Conservation (phyloP, 2,329 filamentous ascomycete genomes). For the Penicillium palitans region DNA sequence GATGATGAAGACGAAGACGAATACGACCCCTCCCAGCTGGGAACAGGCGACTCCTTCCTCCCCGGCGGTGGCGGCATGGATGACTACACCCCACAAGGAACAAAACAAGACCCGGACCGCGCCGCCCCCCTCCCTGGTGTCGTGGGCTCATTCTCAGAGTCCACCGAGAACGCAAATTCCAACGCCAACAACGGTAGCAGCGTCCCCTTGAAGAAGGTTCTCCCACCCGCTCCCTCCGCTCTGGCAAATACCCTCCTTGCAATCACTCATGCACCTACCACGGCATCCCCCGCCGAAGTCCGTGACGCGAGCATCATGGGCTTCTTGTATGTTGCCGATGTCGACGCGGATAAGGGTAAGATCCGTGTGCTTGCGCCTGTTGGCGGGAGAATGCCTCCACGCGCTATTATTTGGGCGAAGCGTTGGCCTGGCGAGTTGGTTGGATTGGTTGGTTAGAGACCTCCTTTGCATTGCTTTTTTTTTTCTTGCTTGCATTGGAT, state of each 20-base stretch:
- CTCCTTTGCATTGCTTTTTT: background rate
- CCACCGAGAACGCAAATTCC: conserved; percentile 19
- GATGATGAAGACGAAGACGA: conserved; percentile 55
- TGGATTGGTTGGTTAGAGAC: conserved; percentile 63
- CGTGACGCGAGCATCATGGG: conserved; percentile 83
- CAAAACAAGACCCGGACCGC: conserved; percentile 22
- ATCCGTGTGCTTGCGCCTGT: conserved; percentile 81
- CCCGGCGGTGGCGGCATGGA: conserved; percentile 37
- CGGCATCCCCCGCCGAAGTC: conserved; percentile 70
- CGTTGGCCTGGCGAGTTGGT: conserved; percentile 83
- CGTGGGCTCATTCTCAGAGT: conserved; percentile 11
- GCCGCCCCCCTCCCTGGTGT: conserved; percentile 27
- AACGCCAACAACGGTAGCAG: conserved; percentile 21
- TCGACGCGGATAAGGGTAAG: conserved; percentile 80
- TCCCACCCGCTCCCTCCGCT: conserved; percentile 57
- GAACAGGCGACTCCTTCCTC: conserved; percentile 37
- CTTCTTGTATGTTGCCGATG: conserved; percentile 88
- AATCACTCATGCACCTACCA: conserved; percentile 73
- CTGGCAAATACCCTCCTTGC: conserved; percentile 83
- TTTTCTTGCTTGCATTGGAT: conserved; percentile 3
- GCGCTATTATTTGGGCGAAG: conserved; percentile 75
- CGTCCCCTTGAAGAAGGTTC: conserved; percentile 58
- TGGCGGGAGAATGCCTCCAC: conserved; percentile 73
- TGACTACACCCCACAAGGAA: conserved; percentile 10
- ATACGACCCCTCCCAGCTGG: conserved; percentile 39